These are phyloP conservation scores for Backusella morwellensis DNA, from an alignment of 192 early-diverging fungal species.

Conservation along the genomic window DNA sequence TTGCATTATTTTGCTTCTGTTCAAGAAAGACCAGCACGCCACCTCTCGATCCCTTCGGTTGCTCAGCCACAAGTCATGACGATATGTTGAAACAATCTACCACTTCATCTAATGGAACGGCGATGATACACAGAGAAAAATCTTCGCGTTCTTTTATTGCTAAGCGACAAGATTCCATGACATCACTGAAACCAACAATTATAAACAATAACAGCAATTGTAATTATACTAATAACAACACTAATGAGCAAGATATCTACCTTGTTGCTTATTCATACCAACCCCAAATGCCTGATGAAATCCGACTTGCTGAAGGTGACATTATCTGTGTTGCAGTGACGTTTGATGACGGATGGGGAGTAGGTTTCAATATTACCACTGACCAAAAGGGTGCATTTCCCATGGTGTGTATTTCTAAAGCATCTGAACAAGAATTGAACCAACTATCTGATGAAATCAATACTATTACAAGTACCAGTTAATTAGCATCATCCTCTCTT, in stretches of 20 bases:
- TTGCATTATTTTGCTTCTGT: not conserved
- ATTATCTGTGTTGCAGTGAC: conserved; percentile 63
- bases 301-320: conserved; percentile 67
- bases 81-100: not conserved
- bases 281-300: conserved; percentile 73
- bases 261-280: conserved; percentile 50
- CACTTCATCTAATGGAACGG: not conserved
- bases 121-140: not conserved
- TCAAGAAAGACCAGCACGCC: not conserved
- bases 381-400: conserved; percentile 78
- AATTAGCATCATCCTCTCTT: not conserved
- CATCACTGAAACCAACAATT: not conserved
- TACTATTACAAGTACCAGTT: not conserved
- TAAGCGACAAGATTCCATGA: not conserved
- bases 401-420: conserved; percentile 64
- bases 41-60: not conserved
- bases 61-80: not conserved
- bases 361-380: conserved; percentile 74
- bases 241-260: not conserved
- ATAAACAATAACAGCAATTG: not conserved
- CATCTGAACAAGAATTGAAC: conserved; percentile 23
- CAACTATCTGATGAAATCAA: conserved; percentile 13
- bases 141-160: not conserved
- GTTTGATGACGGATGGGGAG: conserved; percentile 91
- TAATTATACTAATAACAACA: not conserved